Base-by-base conservation (phyloP, 805 yeast species). In the Pichia kluyveri region DNA sequence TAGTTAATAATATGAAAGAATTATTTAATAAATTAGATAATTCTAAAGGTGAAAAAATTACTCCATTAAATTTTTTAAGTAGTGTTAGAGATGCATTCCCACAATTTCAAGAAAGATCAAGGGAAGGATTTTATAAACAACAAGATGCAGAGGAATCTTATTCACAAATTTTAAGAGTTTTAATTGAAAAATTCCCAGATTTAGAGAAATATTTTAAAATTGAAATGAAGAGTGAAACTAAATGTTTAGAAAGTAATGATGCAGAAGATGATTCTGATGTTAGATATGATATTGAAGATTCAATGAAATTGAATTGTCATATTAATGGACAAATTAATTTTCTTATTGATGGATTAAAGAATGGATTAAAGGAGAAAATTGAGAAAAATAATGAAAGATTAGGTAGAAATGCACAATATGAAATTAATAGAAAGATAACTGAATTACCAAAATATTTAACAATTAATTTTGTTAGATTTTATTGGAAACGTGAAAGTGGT, bases 71-170 rank as follows among this genome's bases (percentile, higher is more conserved):
- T 40, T 77, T 91, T 50, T 69, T 93, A 52, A 71, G 79, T 37
- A 69, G 78, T 31, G 70, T 86, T 55, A 80, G 96, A 62, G 69
- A 72, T 43, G 68, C 71, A 17, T 85, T 79, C 61, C 97, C 98
- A 2, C 98, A 93, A 67, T 93, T 93, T 66, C 86, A 84, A 40
- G 97, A 91, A 62, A 77, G 80, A 51, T 83, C 79, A 51, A 49
- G 46, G 15, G 68, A 70, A 30, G 97, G 97, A 1, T 68, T 75
- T 48, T 85, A 76, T 61, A 89, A 87, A 66, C 99, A 93, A 69
- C 99, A 93, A 68, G 99, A 93, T 70, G 99, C 99, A 0, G 99
- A 93, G 69, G 99, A 93, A 64, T 85, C 91, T 17, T 89, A 80
- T 68, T 83, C 96, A n/a, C 91, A 85, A 63, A 74, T 93, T 44